Conservation (phyloP, 768 basidiomycete species). For the Gloeostereum incarnatum region DNA sequence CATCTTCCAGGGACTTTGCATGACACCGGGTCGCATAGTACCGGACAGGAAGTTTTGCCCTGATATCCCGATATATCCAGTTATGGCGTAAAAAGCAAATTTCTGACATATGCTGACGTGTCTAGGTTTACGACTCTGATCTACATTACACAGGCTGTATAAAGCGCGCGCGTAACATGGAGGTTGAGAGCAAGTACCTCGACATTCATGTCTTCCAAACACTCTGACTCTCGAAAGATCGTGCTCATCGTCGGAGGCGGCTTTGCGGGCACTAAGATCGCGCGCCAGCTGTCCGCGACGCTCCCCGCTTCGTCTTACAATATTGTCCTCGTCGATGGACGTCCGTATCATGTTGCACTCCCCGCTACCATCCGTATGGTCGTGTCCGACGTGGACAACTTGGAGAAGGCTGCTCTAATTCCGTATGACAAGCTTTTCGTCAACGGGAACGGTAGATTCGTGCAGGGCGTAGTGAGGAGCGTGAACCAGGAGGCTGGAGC, state of each 20-base stretch:
- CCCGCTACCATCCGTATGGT: constrained; percentile 27
- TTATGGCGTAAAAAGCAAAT: too few species aligned
- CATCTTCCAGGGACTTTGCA: too few species aligned
- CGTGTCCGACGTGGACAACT: constrained; percentile 16
- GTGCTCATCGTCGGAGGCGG: constrained; percentile 53
- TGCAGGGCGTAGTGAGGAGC: constrained; percentile 27
- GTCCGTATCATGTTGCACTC: constrained; percentile 25
- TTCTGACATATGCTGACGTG: too few species aligned
- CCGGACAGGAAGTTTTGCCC: background rate
- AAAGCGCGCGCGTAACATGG: too few species aligned
- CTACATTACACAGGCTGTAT: too few species aligned
- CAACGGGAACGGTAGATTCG: constrained; percentile 34
- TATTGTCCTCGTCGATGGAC: constrained; percentile 28
- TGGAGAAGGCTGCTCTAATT: constrained; percentile 26
- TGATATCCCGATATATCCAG: constrained; percentile 23
- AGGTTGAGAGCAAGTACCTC: too few species aligned
- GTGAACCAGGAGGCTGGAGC: constrained; percentile 32
- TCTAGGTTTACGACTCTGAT: too few species aligned
- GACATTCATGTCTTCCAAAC: too few species aligned
- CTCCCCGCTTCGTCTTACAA: constrained; percentile 32
- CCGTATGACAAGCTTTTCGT: constrained; percentile 32
- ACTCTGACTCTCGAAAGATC: background rate
- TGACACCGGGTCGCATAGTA: background rate
- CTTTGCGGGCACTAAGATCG: constrained; percentile 35
- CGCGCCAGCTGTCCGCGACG: constrained; percentile 35